These are phyloP conservation scores for Trametes villosa DNA, from an alignment of 768 basidiomycete genomes.

Conservation along the genomic window DNA sequence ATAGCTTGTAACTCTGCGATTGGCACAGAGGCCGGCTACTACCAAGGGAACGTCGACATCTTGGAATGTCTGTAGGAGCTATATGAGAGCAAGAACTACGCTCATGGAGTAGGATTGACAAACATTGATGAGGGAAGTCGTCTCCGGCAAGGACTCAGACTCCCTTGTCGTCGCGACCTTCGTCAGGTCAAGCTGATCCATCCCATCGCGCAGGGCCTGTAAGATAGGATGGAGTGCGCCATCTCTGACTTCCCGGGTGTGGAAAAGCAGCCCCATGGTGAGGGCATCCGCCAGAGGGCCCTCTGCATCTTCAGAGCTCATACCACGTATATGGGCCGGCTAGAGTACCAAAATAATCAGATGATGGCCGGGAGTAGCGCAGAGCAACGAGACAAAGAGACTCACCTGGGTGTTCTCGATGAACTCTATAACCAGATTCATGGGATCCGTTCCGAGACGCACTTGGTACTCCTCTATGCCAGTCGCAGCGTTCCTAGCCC, in stretches of 20 bases:
- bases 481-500: background rate
- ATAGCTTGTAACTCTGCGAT: background rate
- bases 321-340: background rate
- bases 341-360: background rate
- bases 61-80: background rate
- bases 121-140: background rate
- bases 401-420: background rate
- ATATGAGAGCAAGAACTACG: background rate
- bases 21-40: background rate
- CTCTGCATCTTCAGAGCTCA: background rate
- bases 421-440: background rate
- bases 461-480: background rate
- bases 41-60: background rate
- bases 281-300: background rate
- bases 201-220: background rate
- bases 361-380: background rate
- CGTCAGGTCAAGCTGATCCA: too few species aligned
- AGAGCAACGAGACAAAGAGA: background rate
- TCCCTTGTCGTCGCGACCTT: background rate
- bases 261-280: background rate
- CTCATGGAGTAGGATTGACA: background rate
- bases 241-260: background rate
- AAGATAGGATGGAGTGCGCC: background rate
- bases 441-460: background rate
- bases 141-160: background rate